Conservation (phyloP, 1,284 basidiomycete species). For the Malassezia restricta region DNA sequence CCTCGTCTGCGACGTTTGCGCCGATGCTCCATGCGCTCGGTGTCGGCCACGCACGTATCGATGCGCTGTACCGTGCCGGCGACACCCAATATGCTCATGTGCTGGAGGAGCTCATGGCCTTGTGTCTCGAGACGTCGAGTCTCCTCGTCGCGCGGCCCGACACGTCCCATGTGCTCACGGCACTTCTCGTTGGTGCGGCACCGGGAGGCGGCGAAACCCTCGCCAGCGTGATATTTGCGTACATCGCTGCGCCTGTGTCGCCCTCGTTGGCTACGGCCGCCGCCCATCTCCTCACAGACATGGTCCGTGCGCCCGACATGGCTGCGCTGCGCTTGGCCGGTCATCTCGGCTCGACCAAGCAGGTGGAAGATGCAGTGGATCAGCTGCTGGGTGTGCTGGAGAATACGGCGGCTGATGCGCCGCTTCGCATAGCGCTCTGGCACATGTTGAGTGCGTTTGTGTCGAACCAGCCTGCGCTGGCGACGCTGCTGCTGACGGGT, state of each 20-base stretch:
- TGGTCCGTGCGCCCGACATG: slow-evolving; percentile 14
- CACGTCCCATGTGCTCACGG: not conserved
- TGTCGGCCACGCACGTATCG: slow-evolving; percentile 54
- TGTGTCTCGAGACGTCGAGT: slow-evolving; percentile 54
- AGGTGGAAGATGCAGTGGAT: slow-evolving; percentile 30
- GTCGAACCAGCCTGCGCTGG: slow-evolving; percentile 74
- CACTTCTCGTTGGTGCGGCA: slow-evolving; percentile 2
- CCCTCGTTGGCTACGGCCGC: slow-evolving; percentile 25
- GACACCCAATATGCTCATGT: slow-evolving; percentile 59
- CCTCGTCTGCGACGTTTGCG: slow-evolving; percentile 59
- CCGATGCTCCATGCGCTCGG: slow-evolving; percentile 62
- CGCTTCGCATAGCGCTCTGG: slow-evolving; percentile 64
- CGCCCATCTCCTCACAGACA: slow-evolving; percentile 25
- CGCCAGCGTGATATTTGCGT: slow-evolving; percentile 17
- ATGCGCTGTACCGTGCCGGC: slow-evolving; percentile 55
- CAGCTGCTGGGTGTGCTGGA: slow-evolving; percentile 27
- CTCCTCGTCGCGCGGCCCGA: slow-evolving; percentile 19
- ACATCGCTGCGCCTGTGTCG: slow-evolving; percentile 22
- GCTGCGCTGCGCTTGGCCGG: slow-evolving; percentile 25
- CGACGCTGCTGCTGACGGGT: slow-evolving; percentile 65
- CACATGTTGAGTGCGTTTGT: slow-evolving; percentile 68
- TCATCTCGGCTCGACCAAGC: slow-evolving; percentile 40
- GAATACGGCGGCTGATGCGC: slow-evolving; percentile 55
- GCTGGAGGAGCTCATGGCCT: slow-evolving; percentile 59
- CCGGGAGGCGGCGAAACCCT: slow-evolving; percentile 13